phyloP scores from a whole-genome alignment of 371 early-diverging fungal species.

The Mucor plumbeus region DNA sequence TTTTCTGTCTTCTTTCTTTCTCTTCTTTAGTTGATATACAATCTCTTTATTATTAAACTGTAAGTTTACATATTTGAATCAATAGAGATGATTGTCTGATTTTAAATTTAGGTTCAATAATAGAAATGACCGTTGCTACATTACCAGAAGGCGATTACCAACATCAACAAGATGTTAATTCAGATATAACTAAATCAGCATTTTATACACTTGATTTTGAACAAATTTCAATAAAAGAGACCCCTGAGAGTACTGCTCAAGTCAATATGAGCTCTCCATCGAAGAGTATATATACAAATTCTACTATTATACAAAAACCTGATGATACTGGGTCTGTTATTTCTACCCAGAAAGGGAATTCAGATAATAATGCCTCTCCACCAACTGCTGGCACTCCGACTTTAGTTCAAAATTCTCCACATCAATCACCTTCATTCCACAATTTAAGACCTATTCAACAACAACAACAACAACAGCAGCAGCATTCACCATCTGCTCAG shows the following conservation, averaged over 20 bases:
- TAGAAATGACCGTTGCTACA: constrained; percentile 11
- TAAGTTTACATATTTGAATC: not conserved
- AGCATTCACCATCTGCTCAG: constrained; percentile 14
- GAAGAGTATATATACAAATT: constrained; percentile 8
- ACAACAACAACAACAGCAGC: not conserved
- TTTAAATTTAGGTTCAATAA: not conserved
- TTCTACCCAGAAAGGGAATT: not conserved
- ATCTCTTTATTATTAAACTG: not conserved
- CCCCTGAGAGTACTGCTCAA: constrained; percentile 8
- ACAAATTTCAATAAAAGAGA: not conserved
- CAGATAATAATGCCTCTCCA: not conserved
- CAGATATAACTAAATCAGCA: not conserved
- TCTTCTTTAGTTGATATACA: not conserved
- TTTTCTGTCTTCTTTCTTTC: not conserved
- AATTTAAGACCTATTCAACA: not conserved
- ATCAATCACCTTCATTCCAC: not conserved
- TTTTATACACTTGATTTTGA: constrained; percentile 5
- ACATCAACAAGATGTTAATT: not conserved
- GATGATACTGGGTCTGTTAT: not conserved
- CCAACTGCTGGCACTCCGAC: constrained; percentile 1
- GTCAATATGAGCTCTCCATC: not conserved
- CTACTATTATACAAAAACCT: constrained; percentile 6
- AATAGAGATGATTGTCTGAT: not conserved
- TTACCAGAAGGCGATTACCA: not conserved
- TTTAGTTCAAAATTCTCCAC: not conserved